Percentiles rank a stretch among this genome's conserved stretches.
These are phyloP conservation scores for Heliocybe sulcata DNA, from an alignment of 1,284 basidiomycete genomes.

Conservation along the genomic window DNA sequence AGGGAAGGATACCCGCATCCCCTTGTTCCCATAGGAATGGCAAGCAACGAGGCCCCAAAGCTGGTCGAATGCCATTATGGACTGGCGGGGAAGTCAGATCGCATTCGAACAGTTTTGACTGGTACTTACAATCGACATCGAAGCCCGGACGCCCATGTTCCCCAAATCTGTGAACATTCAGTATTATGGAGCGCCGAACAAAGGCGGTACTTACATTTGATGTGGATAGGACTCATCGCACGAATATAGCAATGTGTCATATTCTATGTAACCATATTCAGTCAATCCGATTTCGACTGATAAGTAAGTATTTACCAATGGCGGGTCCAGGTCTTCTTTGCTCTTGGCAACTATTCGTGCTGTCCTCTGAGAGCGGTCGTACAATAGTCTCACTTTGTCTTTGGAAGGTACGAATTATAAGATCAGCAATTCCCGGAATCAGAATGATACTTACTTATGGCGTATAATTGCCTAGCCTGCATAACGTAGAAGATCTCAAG, in stretches of 20 bases:
- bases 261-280: conserved; percentile 31
- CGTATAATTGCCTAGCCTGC: conserved; percentile 4
- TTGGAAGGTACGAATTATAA: not conserved
- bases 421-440: not conserved
- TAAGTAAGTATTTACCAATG: conserved; percentile 40
- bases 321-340: conserved; percentile 61
- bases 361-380: conserved; percentile 73
- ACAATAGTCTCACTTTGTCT: conserved; percentile 81
- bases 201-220: conserved; percentile 54
- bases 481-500: not conserved
- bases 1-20: conserved; percentile 83
- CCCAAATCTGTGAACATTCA: conserved; percentile 44
- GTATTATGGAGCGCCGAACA: conserved; percentile 7
- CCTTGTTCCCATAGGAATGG: conserved; percentile 74
- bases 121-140: conserved; percentile 70
- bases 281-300: conserved; percentile 5
- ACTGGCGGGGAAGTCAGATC: conserved; percentile 31
- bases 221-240: conserved; percentile 87
- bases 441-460: conserved; percentile 1
- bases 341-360: conserved; percentile 71
- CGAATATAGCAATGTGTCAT: conserved; percentile 87
- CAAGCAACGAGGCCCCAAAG: conserved; percentile 85
- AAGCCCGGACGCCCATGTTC: conserved; percentile 79
- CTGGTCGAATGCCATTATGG: conserved; percentile 78
- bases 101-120: not conserved